phyloP scores from a whole-genome alignment of 2,329 filamentous ascomycete genomes.

The Phyllosticta capitalensis region DNA sequence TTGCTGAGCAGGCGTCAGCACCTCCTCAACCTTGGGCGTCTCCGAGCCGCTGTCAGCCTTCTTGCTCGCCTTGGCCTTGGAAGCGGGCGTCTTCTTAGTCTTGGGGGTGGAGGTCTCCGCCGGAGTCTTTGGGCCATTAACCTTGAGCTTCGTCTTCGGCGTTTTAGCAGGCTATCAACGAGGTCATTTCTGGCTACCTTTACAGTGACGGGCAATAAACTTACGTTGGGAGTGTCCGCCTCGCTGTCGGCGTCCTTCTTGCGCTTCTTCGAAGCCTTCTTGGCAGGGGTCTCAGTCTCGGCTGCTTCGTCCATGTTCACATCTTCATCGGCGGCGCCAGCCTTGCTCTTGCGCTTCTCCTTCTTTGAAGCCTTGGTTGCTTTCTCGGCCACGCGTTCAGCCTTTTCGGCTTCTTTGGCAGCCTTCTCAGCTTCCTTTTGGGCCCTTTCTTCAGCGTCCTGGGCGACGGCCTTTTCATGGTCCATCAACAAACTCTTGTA shows the following conservation, averaged over 20 bases:
- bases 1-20: conserved; percentile 45
- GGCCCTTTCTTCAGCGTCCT: conserved; percentile 56
- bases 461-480: conserved; percentile 46
- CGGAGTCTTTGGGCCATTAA: conserved; percentile 29
- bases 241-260: conserved; percentile 60
- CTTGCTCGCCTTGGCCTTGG: conserved; percentile 43
- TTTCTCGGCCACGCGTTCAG: conserved; percentile 34
- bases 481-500: conserved; percentile 70
- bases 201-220: conserved; percentile 6
- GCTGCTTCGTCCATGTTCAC: conserved; percentile 31
- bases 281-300: conserved; percentile 30
- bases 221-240: conserved; percentile 59
- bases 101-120: conserved; percentile 28
- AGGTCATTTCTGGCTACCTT: conserved; percentile 18
- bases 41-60: conserved; percentile 47
- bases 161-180: conserved; percentile 38
- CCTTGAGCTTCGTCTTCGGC: conserved; percentile 41
- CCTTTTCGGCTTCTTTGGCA: conserved; percentile 38
- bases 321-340: conserved; percentile 23
- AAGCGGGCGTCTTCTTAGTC: conserved; percentile 24
- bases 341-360: conserved; percentile 30
- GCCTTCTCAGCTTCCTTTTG: conserved; percentile 52
- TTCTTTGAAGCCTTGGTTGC: conserved; percentile 39
- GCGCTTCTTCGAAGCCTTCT: conserved; percentile 52
- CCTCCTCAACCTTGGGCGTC: conserved; percentile 41